A percentile compares a stretch with the other conserved stretches of the same genome.
Conservation (phyloP, 148 eudicot species). For the Oxyria digyna region DNA sequence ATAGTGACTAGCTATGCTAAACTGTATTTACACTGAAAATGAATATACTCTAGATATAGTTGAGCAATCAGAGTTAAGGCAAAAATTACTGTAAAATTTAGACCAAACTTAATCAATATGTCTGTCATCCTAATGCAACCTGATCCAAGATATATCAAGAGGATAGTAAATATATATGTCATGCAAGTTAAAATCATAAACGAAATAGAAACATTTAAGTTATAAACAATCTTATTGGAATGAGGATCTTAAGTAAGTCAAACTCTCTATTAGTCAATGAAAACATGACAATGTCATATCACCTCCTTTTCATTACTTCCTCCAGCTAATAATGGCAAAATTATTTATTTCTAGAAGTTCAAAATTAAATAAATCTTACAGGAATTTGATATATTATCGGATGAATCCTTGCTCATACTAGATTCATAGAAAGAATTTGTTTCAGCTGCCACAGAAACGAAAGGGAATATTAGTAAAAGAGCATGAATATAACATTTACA, state of each 20-base stretch:
- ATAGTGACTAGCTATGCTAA: background rate
- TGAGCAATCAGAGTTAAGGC: background rate
- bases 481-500: background rate
- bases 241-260: background rate
- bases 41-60: background rate
- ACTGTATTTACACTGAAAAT: background rate
- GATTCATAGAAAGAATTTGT: slow-evolving; percentile 21
- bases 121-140: background rate
- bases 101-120: background rate
- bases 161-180: background rate
- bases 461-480: background rate
- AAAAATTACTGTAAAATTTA: background rate
- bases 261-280: background rate
- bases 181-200: background rate
- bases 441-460: slow-evolving; percentile 29
- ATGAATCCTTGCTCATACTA: slow-evolving; percentile 29
- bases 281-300: background rate
- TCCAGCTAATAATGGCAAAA: background rate
- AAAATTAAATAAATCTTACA: slow-evolving; percentile 32
- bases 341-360: background rate
- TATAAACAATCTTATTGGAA: background rate
- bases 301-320: background rate
- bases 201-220: background rate
- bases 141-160: background rate
- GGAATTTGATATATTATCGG: slow-evolving; percentile 32